These are phyloP conservation scores for Rasamsonia emersonii DNA, from an alignment of 2,329 filamentous ascomycete genomes.

Conservation along the genomic window DNA sequence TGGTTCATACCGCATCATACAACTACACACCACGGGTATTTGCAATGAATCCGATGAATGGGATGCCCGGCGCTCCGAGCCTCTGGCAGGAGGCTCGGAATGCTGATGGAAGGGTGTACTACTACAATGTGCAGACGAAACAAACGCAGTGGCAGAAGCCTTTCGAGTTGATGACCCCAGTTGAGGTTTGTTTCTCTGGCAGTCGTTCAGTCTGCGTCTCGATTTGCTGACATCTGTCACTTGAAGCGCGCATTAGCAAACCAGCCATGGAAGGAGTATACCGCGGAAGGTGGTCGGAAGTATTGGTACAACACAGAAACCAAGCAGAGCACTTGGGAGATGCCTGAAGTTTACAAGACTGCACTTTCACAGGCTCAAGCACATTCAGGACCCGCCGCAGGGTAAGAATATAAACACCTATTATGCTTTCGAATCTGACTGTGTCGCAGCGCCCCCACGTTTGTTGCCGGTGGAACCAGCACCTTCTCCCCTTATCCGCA, in stretches of 20 bases:
- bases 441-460: slow-evolving; percentile 39
- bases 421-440: slow-evolving; percentile 25
- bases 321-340: slow-evolving; percentile 88
- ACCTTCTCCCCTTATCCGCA: slow-evolving; percentile 32
- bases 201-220: neutral
- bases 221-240: slow-evolving; percentile 1
- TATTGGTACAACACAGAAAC: slow-evolving; percentile 96
- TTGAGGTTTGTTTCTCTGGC: slow-evolving; percentile 54
- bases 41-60: slow-evolving; percentile 48
- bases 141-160: slow-evolving; percentile 93
- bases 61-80: slow-evolving; percentile 42
- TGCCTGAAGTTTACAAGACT: slow-evolving; percentile 73
- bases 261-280: slow-evolving; percentile 90
- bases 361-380: slow-evolving; percentile 54
- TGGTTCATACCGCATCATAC: too few species aligned
- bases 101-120: slow-evolving; percentile 77
- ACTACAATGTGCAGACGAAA: slow-evolving; percentile 80
- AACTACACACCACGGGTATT: slow-evolving; percentile 1
- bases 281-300: slow-evolving; percentile 72
- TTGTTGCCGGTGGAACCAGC: slow-evolving; percentile 51
- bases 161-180: slow-evolving; percentile 72
- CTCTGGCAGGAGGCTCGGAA: slow-evolving; percentile 76
- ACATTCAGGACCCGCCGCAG: slow-evolving; percentile 35
- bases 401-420: slow-evolving; percentile 32
- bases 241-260: slow-evolving; percentile 65